Base-by-base conservation (phyloP, 2,329 filamentous ascomycete species). In the Aspergillus thermomutatus region DNA sequence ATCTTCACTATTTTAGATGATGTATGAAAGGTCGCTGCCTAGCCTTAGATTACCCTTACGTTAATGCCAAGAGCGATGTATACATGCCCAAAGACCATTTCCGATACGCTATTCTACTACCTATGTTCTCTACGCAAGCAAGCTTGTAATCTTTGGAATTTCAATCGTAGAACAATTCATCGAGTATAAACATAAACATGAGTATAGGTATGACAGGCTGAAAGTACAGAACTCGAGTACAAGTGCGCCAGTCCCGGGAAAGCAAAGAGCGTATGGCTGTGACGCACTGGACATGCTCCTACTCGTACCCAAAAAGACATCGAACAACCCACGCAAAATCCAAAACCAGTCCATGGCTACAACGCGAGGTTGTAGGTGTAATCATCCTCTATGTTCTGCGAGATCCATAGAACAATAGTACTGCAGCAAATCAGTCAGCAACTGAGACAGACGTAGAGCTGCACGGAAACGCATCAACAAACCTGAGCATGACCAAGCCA, bases 371-470 rank as follows among this genome's bases (percentile, higher is more conserved):
- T 88, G 72, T 89, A 89, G 28, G 85, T 87, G 70, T 88, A 89
- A 66, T 88, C 86, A 65, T 89, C 86, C 71, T 89, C 87, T 75
- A 89, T 87, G 66, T 88, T 89, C 78, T 89, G 87, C 52, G 84
- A 85, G 27, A 89, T 80, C 86, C 86, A 89, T 34, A 89, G 80
- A 40, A 88, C 83, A 50, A 84, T 78, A 26, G 84, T 84, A 68
- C 85, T 87, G 64, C 19, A 41, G 57, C 10, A 50, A 47, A 27
- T 5, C 40, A 28, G 56, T 71, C 55, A 73, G 72, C 58, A 60
- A 60, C 50, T 59, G 55, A 27, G 47, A 34, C 10, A 40, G 8
- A 49, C 14, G 47, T 60, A 14, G 28, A 41, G 31, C 3, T 48
- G 19, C 21, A 58, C 14, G 40, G 49, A 14, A 49, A 21, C 19